Evolutionary conservation across 208 protist species (phyloP), one percentile per base, ranked within the genome.

Genomic region (Jaenimonas drosophilae): DNA sequence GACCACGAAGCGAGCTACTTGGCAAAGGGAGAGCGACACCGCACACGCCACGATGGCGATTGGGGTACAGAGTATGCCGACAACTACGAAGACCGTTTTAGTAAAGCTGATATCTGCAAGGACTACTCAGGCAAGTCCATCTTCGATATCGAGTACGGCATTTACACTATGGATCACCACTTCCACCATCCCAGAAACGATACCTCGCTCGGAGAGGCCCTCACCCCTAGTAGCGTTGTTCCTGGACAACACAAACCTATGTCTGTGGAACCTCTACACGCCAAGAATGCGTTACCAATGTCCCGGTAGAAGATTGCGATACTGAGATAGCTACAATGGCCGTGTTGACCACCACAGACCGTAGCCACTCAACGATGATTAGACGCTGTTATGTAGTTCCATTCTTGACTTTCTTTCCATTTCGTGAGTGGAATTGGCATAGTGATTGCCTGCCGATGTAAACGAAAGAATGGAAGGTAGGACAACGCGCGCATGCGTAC

Each of bases 221-320:
- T 91, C 55, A 79, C 65, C 16, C 78, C 86, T 17, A 46, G 69
- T 0, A 60, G 89, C 52, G 59, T 94, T 40, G 86, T 94, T 0
- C 86, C 80, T 21, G 80, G 81, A 20, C 86, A 94, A 61, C 88
- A 94, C 60, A 74, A 60, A 20, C 71, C 76, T 11, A 94, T 91
- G 78, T 55, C 70, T 25, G 46, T 58, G 43, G 61, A 87, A 46
- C 73, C 85, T 19, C 67, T 88, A 31, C 76, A 86, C 30, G 84
- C 79, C n/a, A 59, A 63, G 5, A 93, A 89, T 54, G 32, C 24
- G 30, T 30, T 89, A n/a, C n/a, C n/a, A n/a, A n/a, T n/a, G n/a
- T n/a, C n/a, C n/a, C 38, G 17, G 12, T 12, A 23, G 38, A 9
- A 23, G 19, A 20, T 20, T 11, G 19, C 12, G 11, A 43, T 34